Evolutionary conservation across 305 asterid genomes (phyloP).

Genomic region (Fraxinus ornus): DNA sequence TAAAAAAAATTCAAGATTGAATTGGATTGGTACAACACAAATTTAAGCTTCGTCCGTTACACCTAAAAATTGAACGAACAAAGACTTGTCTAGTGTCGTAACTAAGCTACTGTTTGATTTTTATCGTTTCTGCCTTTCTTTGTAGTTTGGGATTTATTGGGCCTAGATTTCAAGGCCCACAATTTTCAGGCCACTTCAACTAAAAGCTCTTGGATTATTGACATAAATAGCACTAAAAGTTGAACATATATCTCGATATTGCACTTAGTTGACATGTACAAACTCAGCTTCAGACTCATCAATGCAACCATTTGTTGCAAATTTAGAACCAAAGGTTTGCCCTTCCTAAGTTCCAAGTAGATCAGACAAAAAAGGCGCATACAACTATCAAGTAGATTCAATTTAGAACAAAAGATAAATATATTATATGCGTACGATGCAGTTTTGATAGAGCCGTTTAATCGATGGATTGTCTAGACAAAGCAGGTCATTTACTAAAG

Average conservation of each 20-base stretch:
- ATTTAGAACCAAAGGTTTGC: neutral
- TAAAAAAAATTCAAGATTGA: neutral
- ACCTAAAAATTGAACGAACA: neutral
- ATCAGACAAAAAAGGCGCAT: neutral
- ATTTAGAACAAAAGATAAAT: neutral
- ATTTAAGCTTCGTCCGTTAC: neutral
- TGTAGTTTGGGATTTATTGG: neutral
- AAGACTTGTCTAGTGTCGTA: neutral
- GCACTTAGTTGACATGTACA: neutral
- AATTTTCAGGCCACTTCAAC: neutral
- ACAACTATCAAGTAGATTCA: neutral
- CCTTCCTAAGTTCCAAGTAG: neutral
- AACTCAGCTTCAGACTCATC: neutral
- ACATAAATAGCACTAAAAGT: neutral
- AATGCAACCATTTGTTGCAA: neutral
- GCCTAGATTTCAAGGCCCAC: neutral
- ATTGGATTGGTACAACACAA: neutral
- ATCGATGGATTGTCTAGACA: neutral
- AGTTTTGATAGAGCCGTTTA: neutral
- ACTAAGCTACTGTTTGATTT: conserved; percentile 23
- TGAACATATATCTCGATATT: neutral
- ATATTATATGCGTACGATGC: neutral
- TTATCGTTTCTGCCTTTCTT: conserved; percentile 70
- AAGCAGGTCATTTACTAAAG: neutral
- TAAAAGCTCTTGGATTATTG: neutral